Evolutionary conservation across 1,284 basidiomycete species (phyloP), one percentile per base, ranked within the genome.

Genomic region (Trametes versicolor): DNA sequence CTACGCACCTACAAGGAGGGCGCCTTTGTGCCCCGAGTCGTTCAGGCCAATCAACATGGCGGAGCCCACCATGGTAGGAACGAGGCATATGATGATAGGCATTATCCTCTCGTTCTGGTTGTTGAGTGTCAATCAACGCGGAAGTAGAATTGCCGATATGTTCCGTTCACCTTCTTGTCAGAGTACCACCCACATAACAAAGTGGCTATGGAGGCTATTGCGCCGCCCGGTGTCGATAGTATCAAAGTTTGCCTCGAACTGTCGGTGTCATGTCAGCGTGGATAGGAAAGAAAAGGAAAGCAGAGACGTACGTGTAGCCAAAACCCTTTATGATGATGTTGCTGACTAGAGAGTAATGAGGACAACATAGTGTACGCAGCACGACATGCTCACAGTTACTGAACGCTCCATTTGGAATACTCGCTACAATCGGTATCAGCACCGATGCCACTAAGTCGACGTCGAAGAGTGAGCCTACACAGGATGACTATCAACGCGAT

Each of bases 161-260:
- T 3, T 39, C 5, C 1, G 21, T 63, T 34, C 58, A 85, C 87
- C 82, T 85, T 87, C 71, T 79, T 85, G 71, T 90, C 89, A 0
- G 88, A 87, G 70, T 87, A 87, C 83, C 85, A 89, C 2, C 88
- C 88, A 66, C 86, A 87, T 4, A 82, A 72, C 13, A 90, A 69
- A 0, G 85, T 83, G 62, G 78, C 87, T 7, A 77, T 56, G 0
- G 85, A 78, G 5, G 79, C 82, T 48, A 90, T 75, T 2, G 75
- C 78, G 1, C 89, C 89, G 21, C 76, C 82, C 7, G 88, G 89
- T 0, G 88, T 86, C 1, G 83, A 82, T 27, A 90, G 72, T 49
- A 91, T 89, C n/a, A 91, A 75, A 0, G 88, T 85, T 70, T 90
- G 86, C 72, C 81, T 86, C 4, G 87, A 82, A 12, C 87, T 89